phyloP scores from a whole-genome alignment of 2,329 filamentous ascomycete genomes.

The Cadophora sp. region DNA sequence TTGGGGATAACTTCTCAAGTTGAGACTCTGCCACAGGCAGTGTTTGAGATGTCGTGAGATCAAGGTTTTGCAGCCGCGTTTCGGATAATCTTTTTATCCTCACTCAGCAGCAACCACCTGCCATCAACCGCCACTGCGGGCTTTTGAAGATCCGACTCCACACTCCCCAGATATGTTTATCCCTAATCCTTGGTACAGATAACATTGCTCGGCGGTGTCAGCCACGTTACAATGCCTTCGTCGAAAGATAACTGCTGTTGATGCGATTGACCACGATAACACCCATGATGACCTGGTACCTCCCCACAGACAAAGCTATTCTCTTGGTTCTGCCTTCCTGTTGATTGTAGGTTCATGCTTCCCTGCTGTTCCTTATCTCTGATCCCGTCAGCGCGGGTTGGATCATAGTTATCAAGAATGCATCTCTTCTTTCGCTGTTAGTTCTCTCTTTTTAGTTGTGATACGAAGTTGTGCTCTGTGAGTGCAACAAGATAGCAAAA shows the following conservation, averaged over 20 bases:
- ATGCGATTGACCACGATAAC: constrained; percentile 14
- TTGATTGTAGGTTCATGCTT: neutral
- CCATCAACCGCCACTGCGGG: constrained; percentile 1
- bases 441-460: neutral
- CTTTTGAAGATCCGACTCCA: constrained; percentile 10
- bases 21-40: neutral
- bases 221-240: constrained; percentile 14
- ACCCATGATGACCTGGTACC: neutral
- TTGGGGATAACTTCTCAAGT: constrained; percentile 1
- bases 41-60: constrained; percentile 4
- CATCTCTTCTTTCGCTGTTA: too few relatives aligned
- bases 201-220: constrained; percentile 18
- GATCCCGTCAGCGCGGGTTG: neutral
- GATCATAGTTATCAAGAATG: neutral
- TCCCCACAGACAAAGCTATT: neutral
- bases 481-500: constrained; percentile 39
- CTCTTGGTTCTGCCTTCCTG: neutral
- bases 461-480: neutral
- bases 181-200: neutral
- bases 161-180: constrained; percentile 10
- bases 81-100: constrained; percentile 11
- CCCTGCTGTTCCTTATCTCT: constrained; percentile 5
- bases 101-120: neutral
- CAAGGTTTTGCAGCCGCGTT: constrained; percentile 10
- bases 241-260: constrained; percentile 6